A percentile compares a stretch with the other conserved stretches of the same genome.
phyloP scores from a whole-genome alignment of 75 land plant species.

The Cupressus sempervirens region DNA sequence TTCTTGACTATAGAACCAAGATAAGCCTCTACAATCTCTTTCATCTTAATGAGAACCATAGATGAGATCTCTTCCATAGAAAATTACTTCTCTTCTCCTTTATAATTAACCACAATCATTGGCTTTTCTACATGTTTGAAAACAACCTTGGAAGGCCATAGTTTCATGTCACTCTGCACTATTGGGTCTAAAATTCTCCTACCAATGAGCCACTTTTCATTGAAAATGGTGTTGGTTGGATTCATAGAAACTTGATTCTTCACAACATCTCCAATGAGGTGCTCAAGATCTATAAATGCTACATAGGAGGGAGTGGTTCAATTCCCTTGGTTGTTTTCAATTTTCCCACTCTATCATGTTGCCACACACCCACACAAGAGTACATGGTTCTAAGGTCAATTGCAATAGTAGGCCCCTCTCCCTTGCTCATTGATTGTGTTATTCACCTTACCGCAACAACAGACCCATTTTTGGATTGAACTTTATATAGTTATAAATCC shows the following conservation, averaged over 20 bases:
- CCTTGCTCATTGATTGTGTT: background rate
- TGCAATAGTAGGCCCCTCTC: constrained; percentile 17
- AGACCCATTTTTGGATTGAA: no score
- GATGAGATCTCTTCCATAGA: constrained; percentile 47
- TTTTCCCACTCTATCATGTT: constrained; percentile 15
- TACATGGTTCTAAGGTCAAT: constrained; percentile 18
- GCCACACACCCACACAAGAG: constrained; percentile 22
- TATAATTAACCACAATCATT: constrained; percentile 35
- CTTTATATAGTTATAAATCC: no score
- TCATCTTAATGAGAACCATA: constrained; percentile 48
- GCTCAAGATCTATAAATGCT: constrained; percentile 21
- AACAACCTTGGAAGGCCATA: constrained; percentile 43
- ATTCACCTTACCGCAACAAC: no score
- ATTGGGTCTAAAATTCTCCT: constrained; percentile 27
- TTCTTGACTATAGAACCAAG: constrained; percentile 34
- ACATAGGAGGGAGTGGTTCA: constrained; percentile 32
- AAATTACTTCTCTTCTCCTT: constrained; percentile 42
- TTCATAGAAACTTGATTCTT: constrained; percentile 20
- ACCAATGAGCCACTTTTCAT: constrained; percentile 43
- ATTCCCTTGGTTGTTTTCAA: constrained; percentile 24
- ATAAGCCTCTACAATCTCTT: constrained; percentile 41
- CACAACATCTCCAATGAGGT: constrained; percentile 8
- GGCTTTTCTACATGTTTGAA: constrained; percentile 41
- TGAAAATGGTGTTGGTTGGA: constrained; percentile 24
- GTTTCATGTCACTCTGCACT: constrained; percentile 33